Conservation (phyloP, 345 rosid species). For the Passiflora organensis region DNA sequence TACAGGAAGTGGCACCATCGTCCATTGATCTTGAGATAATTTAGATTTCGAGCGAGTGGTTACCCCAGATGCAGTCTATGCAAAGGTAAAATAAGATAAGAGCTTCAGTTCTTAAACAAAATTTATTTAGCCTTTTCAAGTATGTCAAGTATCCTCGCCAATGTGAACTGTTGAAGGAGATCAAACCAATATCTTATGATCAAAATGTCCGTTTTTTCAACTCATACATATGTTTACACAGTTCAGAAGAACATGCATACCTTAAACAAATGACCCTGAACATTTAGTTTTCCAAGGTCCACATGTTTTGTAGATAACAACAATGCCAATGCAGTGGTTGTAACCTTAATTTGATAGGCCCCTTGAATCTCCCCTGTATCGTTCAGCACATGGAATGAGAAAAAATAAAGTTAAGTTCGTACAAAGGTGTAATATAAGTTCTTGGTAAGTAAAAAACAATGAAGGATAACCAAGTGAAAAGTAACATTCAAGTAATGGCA, state of each 20-base stretch:
- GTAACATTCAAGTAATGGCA: too few species aligned
- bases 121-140: background rate
- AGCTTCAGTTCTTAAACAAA: constrained; percentile 16
- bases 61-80: constrained; percentile 65
- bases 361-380: constrained; percentile 81
- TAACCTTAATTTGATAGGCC: constrained; percentile 80
- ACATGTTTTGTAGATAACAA: constrained; percentile 68
- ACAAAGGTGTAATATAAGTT: background rate
- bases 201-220: too few species aligned
- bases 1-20: constrained; percentile 58
- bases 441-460: background rate
- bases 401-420: constrained; percentile 6
- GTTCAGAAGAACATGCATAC: constrained; percentile 28
- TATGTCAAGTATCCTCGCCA: background rate
- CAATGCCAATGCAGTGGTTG: constrained; percentile 75
- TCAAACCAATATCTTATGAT: too few species aligned
- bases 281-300: constrained; percentile 64
- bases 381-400: background rate
- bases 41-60: constrained; percentile 89
- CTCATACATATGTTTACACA: too few species aligned
- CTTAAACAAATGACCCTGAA: constrained; percentile 68
- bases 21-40: constrained; percentile 84
- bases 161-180: too few species aligned
- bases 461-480: too few species aligned
- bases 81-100: constrained; percentile 1